Conservation (phyloP, 805 yeast genomes). For the Yarrowia bubula region DNA sequence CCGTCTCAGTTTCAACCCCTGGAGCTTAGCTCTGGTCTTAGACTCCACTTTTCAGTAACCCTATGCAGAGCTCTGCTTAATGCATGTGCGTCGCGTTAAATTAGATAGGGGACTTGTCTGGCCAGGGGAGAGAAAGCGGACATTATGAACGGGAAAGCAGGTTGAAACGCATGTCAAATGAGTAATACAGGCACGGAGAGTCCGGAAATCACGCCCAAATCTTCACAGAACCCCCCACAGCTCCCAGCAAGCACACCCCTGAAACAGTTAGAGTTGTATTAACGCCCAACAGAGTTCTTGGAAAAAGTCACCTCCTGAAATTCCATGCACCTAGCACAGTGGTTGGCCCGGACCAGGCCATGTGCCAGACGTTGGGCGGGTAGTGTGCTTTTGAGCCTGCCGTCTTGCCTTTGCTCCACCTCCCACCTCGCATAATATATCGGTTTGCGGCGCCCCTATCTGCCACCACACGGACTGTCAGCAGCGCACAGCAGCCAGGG, state of each 20-base stretch:
- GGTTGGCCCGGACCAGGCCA: conserved; percentile 14
- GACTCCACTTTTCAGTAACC: conserved; percentile 5
- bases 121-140: neutral
- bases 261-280: neutral
- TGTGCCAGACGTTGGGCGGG: neutral
- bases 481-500: neutral
- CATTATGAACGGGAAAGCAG: no score
- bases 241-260: neutral
- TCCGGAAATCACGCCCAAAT: neutral
- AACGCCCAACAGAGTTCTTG: neutral
- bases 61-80: conserved; percentile 9
- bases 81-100: conserved; percentile 6
- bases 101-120: conserved; percentile 11
- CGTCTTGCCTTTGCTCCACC: neutral
- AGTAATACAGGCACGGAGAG: no score
- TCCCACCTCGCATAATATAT: conserved; percentile 5
- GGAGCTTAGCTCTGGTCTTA: neutral
- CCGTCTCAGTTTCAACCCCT: neutral
- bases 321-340: conserved; percentile 18
- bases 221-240: neutral
- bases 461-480: neutral
- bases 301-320: conserved; percentile 20
- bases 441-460: neutral
- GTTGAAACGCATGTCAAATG: no score
- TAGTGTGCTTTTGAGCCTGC: neutral